Base-by-base conservation (phyloP, 2,329 filamentous ascomycete species). In the Emergomyces pasteurianus region DNA sequence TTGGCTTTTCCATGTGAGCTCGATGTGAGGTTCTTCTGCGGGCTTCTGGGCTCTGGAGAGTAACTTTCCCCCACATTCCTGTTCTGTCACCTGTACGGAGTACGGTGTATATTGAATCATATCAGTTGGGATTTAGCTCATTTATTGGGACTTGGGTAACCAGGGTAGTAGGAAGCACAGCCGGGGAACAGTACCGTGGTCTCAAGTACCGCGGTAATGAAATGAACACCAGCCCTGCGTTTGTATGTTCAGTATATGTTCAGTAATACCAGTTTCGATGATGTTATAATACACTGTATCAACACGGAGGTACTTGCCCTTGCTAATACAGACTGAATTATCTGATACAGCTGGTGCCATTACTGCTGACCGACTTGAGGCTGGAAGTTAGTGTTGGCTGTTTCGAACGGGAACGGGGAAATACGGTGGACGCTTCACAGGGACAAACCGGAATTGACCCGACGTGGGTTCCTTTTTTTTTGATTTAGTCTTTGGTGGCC, bases 361-460 rank as follows among this genome's bases (percentile, higher is more conserved):
- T 36, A 36, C 34, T 36, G 12, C 36, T 38, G 36, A 38, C 36
- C 9, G 36, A 14, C 36, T 38, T 38, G 36, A 38, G 36, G 9
- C 36, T 38, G 36, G 36, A 38, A 38, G 12, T n/a, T 16, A 16
- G 12, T 2, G 36, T 31, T 31, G 31, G 31, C 3, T 31, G 31
- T 3, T 31, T 31, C 31, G 40, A 42, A 42, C 16, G 18, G 40
- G 40, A 42, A 43, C 16, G 40, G 40, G 40, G 18, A 43, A 49
- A 49, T 49, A 49, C 3, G 40, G 40, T 42, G 26, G 6, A 38
- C 21, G 21, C 7, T 23, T 14, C 36, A 12, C 28, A 53, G 47
- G 50, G 26, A 54, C 58, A 60, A 60, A 60, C 58, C 58, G 58
- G 58, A 54, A 60, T 38, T 28, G n/a, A 54, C 47, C 58, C 58